These are phyloP conservation scores for Bonia amplexicaulis DNA, from an alignment of 176 grass and related monocot genomes.

Conservation along the genomic window DNA sequence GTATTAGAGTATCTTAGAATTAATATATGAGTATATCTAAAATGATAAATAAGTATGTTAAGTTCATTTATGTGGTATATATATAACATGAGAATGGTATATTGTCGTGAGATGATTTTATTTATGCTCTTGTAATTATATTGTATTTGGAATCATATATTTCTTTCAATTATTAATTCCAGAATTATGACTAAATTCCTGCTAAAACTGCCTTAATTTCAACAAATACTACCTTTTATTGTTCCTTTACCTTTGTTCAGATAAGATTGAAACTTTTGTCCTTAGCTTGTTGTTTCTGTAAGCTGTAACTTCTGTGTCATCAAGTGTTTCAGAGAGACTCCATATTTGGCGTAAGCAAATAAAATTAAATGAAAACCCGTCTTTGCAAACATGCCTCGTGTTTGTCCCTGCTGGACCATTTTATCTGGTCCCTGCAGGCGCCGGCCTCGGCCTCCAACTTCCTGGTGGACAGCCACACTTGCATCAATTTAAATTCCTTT, in stretches of 20 bases:
- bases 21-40: no score
- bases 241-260: neutral
- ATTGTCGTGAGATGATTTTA: no score
- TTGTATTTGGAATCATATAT: no score
- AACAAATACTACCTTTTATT: neutral
- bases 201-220: no score
- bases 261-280: neutral
- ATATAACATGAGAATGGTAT: no score
- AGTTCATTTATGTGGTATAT: no score
- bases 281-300: neutral
- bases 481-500: conserved; percentile 31
- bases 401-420: neutral
- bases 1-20: no score
- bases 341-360: neutral
- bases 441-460: neutral
- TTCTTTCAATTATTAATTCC: no score
- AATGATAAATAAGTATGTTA: no score
- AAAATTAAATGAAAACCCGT: neutral
- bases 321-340: neutral
- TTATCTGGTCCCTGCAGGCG: conserved; percentile 8
- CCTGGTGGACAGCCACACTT: neutral
- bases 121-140: no score
- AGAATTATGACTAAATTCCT: no score
- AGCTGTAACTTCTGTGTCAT: neutral
- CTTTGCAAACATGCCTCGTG: neutral